Evolutionary conservation across 2,329 filamentous ascomycete species (phyloP), one percentile per base, ranked within the genome.

Genomic region (Diaporthe eres): DNA sequence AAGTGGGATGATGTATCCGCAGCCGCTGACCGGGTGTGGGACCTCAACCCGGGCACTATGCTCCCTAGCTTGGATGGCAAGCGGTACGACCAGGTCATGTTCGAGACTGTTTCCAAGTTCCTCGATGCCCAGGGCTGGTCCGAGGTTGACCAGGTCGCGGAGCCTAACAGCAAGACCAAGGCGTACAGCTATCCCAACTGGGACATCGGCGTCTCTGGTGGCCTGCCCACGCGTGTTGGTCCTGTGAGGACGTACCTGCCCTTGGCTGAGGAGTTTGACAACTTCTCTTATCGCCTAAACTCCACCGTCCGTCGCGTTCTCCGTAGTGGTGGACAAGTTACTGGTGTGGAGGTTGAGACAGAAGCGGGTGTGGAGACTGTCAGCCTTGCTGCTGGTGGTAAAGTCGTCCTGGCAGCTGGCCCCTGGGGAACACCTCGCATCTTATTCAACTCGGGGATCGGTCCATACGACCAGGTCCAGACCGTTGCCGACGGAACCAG

Each of bases 1-100:
- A 79, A 78, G 71, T 80, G 79, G 72, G 73, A 75, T 6, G 81
- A 82, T 12, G 75, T 82, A 42, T 70, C 75, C 4, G 73, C 75
- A 1, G 80, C 81, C 22, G 77, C 81, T 12, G 78, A 78, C 25
- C 78, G 79, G 2, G 75, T 82, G 13, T 82, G 79, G 61, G 75
- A 77, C 39, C 75, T 79, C 22, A 81, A 80, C 72, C 79, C 80
- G 0, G 79, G 79, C 9, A 80, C 80, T 42, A 78, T 76, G 2
- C 53, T 73, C 31, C 78, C 81, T 4, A 81, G 80, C 2, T 63
- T 74, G 13, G 81, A 82, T 47, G 80, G 80, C 19, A 70, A 76
- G 68, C 58, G 57, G 3, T 78, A 77, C 28, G 77, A 78, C 22
- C 72, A 75, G 19, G 74, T 49, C 2, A 70, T 70, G 22, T 72